A percentile compares a stretch with the other conserved stretches of the same genome.
These are phyloP conservation scores for Eucalyptus sp. DNA, from an alignment of 345 rosid species.

Conservation along the genomic window DNA sequence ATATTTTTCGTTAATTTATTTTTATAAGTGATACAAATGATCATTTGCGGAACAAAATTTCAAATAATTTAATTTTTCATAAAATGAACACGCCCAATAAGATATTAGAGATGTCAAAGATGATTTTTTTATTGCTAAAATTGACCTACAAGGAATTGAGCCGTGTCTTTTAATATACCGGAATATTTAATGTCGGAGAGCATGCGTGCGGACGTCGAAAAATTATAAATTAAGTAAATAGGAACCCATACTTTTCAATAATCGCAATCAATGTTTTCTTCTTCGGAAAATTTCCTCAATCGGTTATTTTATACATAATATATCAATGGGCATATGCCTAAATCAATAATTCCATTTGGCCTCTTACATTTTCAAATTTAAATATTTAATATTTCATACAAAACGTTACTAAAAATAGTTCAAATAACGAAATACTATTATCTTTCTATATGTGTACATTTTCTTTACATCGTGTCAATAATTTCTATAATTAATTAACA, in stretches of 20 bases:
- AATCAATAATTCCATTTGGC: not conserved
- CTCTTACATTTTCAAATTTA: not conserved
- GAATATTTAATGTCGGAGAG: not conserved
- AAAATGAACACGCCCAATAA: no score
- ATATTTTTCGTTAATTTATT: no score
- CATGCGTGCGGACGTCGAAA: not conserved
- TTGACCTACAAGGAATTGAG: not conserved
- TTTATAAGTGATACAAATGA: no score
- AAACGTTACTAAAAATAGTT: not conserved
- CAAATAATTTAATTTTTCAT: accelerated
- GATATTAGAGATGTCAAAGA: not conserved
- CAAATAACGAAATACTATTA: not conserved
- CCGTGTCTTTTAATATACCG: not conserved
- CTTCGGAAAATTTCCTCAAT: not conserved
- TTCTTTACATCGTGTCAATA: not conserved
- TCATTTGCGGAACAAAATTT: no score
- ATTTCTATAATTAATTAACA: not conserved
- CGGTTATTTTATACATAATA: not conserved
- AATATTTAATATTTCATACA: not conserved
- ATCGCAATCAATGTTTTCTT: not conserved
- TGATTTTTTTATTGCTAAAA: not conserved
- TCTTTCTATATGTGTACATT: not conserved
- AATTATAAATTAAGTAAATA: not conserved
- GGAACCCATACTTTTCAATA: not conserved
- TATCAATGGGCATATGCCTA: not conserved